A percentile compares a stretch with the other conserved stretches of the same genome.
These are phyloP conservation scores for Acacia confusa DNA, from an alignment of 306 rosid genomes.

Conservation along the genomic window DNA sequence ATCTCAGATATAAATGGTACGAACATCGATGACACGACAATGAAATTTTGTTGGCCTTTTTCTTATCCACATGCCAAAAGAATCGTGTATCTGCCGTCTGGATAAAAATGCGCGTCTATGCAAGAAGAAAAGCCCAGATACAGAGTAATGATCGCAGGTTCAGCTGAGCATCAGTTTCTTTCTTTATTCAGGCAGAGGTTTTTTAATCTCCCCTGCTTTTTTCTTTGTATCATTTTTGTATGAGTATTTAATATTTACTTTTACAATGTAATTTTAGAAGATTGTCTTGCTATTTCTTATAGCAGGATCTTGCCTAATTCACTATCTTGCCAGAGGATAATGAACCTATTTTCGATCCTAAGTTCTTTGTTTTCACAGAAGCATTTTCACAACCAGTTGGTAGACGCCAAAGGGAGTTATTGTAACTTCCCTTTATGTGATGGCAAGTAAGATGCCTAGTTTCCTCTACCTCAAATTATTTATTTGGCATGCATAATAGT, in stretches of 20 bases:
- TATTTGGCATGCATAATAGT: not conserved
- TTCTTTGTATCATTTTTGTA: not conserved
- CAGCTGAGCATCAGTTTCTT: not conserved
- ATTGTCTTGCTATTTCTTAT: not conserved
- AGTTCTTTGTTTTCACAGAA: not conserved
- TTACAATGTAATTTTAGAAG: not conserved
- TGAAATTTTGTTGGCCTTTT: not conserved
- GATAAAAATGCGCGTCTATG: not conserved
- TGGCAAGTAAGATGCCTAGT: not conserved
- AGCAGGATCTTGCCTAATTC: not conserved
- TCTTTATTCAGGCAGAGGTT: not conserved
- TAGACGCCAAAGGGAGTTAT: not conserved
- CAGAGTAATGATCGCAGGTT: not conserved
- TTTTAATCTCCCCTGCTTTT: not conserved
- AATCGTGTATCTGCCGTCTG: not conserved
- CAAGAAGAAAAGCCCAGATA: not conserved
- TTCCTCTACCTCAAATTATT: not conserved
- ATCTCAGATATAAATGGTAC: conserved; percentile 5
- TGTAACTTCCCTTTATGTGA: not conserved
- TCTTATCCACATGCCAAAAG: conserved; percentile 1
- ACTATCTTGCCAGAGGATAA: not conserved
- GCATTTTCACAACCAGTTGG: not conserved
- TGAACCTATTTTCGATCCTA: not conserved
- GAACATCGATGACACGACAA: not conserved
- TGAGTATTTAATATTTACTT: not conserved